These are phyloP conservation scores for Graphiopsis chlorocephala DNA, from an alignment of 2,329 filamentous ascomycete species.

Conservation along the genomic window DNA sequence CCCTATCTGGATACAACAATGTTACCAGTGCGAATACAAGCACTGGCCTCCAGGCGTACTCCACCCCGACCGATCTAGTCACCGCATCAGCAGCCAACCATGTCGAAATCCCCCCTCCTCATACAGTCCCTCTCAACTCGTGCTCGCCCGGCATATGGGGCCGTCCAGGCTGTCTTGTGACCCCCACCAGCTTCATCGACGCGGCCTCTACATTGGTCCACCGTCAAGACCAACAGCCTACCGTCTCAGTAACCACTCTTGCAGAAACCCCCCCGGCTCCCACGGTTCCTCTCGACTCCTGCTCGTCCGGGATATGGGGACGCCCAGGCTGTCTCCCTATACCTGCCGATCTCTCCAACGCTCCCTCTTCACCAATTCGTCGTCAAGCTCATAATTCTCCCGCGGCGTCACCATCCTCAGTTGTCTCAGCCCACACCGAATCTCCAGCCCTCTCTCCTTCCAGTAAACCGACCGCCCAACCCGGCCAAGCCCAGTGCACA, in stretches of 20 bases:
- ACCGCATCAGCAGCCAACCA: not conserved
- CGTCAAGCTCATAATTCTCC: not conserved
- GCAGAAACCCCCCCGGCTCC: too few relatives aligned
- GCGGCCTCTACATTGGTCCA: not conserved
- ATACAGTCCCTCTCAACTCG: not conserved
- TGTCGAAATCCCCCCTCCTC: not conserved
- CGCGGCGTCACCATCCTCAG: not conserved
- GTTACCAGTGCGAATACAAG: not conserved
- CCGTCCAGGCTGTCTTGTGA: not conserved
- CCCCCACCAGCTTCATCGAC: not conserved
- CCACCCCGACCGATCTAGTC: not conserved
- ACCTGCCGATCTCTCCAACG: too few relatives aligned
- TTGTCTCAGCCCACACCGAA: too few relatives aligned
- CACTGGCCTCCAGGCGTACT: not conserved
- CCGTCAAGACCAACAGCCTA: too few relatives aligned
- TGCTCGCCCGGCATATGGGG: not conserved
- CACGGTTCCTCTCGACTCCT: too few relatives aligned
- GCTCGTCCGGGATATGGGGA: too few relatives aligned
- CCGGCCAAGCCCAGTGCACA: not conserved
- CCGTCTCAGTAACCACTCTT: too few relatives aligned
- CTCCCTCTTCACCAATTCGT: not conserved
- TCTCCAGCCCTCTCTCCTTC: not conserved
- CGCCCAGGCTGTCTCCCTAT: too few relatives aligned
- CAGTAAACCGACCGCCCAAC: not conserved
- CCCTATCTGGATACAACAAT: not conserved